A percentile compares a stretch with the other conserved stretches of the same genome.
Conservation (phyloP, 2,329 filamentous ascomycete genomes). For the Fusarium virguliforme region DNA sequence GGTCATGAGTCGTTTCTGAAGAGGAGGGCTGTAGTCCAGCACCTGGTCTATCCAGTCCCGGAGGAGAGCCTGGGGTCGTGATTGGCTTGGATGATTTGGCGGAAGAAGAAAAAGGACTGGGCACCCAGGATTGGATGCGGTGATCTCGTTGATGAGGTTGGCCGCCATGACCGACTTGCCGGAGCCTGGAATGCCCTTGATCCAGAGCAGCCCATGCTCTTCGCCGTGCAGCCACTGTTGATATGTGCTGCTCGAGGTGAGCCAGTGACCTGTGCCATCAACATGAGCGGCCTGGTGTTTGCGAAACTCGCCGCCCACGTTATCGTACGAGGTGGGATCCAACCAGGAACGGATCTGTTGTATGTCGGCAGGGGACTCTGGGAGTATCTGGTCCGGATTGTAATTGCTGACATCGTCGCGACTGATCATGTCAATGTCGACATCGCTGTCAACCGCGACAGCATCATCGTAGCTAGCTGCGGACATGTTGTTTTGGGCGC, state of each 20-base stretch:
- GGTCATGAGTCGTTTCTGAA: slow-evolving; percentile 49
- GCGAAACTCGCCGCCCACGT: slow-evolving; percentile 34
- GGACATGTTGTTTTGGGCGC: not conserved
- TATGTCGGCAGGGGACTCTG: slow-evolving; percentile 45
- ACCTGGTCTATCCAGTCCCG: slow-evolving; percentile 58
- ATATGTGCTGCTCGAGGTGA: slow-evolving; percentile 17
- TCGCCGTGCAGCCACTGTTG: slow-evolving; percentile 22
- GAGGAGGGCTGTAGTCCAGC: slow-evolving; percentile 50
- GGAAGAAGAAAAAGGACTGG: slow-evolving; percentile 60
- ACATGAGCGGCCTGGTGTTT: slow-evolving; percentile 33
- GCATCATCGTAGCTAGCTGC: slow-evolving; percentile 8
- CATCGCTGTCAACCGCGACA: slow-evolving; percentile 16
- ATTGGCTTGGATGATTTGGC: slow-evolving; percentile 58
- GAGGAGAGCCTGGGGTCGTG: slow-evolving; percentile 50
- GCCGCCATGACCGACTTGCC: slow-evolving; percentile 59
- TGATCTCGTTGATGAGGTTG: slow-evolving; percentile 40
- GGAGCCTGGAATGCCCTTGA: slow-evolving; percentile 57
- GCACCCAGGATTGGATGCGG: not conserved
- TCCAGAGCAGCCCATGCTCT: slow-evolving; percentile 36
- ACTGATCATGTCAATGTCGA: slow-evolving; percentile 49
- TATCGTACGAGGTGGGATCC: slow-evolving; percentile 30
- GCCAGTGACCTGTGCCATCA: slow-evolving; percentile 34
- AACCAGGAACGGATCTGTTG: slow-evolving; percentile 38
- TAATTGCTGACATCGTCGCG: slow-evolving; percentile 52
- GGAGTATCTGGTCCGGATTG: slow-evolving; percentile 54